Conservation (phyloP, 202 grass and related monocot species). For the Panicum virgatum region DNA sequence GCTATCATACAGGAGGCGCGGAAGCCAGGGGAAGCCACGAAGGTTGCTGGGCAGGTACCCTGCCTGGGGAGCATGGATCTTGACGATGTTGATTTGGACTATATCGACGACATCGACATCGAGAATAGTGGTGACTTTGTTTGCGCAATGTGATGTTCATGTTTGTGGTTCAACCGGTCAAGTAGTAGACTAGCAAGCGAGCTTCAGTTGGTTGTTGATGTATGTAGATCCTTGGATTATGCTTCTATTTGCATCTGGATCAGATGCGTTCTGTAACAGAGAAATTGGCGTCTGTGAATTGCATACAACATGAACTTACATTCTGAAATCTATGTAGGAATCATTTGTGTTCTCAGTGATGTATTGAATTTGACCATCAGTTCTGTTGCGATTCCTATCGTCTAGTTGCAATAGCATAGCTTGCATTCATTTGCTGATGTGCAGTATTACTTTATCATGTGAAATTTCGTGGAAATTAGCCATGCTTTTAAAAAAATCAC, state of each 20-base stretch:
- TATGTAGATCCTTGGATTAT: conserved; percentile 23
- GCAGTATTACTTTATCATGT: neutral
- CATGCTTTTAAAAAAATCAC: no score
- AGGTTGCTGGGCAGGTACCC: conserved; percentile 39
- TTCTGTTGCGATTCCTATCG: neutral
- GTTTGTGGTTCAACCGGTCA: neutral
- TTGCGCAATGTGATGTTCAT: conserved; percentile 42
- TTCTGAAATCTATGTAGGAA: no score
- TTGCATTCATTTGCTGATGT: neutral
- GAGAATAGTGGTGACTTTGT: conserved; percentile 89
- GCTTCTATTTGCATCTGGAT: neutral
- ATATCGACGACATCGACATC: conserved; percentile 63
- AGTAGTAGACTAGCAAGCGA: neutral
- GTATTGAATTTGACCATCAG: neutral
- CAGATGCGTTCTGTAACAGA: no score
- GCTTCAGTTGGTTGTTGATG: conserved; percentile 7
- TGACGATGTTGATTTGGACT: conserved; percentile 70
- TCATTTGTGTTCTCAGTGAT: neutral
- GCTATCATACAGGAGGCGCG: conserved; percentile 79
- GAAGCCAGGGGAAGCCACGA: conserved; percentile 45
- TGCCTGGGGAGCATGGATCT: conserved; percentile 85
- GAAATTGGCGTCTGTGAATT: no score
- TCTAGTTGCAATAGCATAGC: neutral
- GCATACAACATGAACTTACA: no score
- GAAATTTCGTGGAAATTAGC: neutral